Base-by-base conservation (phyloP, 2,329 filamentous ascomycete species). In the Cladophialophora psammophila region DNA sequence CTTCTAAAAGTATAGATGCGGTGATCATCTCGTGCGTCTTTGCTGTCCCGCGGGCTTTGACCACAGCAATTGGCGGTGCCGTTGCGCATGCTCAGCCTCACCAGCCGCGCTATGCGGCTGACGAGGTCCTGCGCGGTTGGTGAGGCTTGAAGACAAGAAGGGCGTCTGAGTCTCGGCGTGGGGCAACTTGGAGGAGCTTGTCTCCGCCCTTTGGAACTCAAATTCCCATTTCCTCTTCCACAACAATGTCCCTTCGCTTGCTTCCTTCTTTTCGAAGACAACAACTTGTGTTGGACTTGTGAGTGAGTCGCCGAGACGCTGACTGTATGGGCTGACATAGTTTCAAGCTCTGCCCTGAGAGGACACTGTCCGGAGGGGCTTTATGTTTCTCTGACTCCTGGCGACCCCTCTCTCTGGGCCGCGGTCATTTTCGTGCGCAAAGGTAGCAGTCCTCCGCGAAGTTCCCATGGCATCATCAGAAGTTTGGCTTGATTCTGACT, bases 401-500 rank as follows among this genome's bases (percentile, higher is more conserved):
- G 91, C 31, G 90, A 97, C 75, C 88, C 92, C 18, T 88, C 88
- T 15, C 81, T 93, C 57, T 98, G 94, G 94, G 90, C 90, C 36
- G 94, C 93, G n/a, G 91, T 96, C 20, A 84, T 98, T 34, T 98
- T 98, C 77, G 88, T 97, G 69, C 91, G 93, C 64, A 90, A 92
- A 83, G 94, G 94, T 95, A 82, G 72, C 71, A 64, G 13, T 26
- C 50, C 15, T 15, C 20, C 52, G n/a, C n/a, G 20, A 26, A 60
- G 67, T 54, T 50, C 40, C 50, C 36, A 56, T 8, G 34, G 34
- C 15, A 36, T 56, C n/a, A 42, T 42, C 18, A 26, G 26, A 45
- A n/a, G 42, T 18, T 13, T 36, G 2, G 5, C 8, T n/a, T 38
- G 31, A 38, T 12, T 18, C 67, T 69, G 48, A 67, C 60, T 35